Evolutionary conservation across 2,329 filamentous ascomycete species (phyloP), one percentile per base, ranked within the genome.

Genomic region (Cephalotrichum gorgonifer): DNA sequence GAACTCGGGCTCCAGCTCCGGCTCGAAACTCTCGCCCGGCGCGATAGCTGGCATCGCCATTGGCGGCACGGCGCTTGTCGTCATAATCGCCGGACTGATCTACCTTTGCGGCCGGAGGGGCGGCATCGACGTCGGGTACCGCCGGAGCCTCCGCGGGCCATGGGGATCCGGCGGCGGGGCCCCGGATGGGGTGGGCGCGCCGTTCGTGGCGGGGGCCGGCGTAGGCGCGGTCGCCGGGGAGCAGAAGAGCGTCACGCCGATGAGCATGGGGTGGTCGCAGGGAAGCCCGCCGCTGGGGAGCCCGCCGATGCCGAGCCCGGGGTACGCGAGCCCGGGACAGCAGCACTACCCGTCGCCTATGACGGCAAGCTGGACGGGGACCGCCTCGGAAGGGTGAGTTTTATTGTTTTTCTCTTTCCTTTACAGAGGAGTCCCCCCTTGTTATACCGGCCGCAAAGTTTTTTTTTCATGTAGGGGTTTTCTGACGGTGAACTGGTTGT

Each of bases 11-110:
- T 7, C 44, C 53, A 4, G 52, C 54, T 17, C 50, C 27, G 23
- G 39, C 14, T 30, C 44, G 39, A 42, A 50, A 31, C 53, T 66
- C 22, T 59, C 57, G 6, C 50, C 60, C 0, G 78, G 78, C 4
- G 74, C 73, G 2, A 82, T 83, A 26, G 78, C 76, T 1, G 81
- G 79, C 4, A 80, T 84, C 27, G 70, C 68, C 1, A 66, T 84
- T 31, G 78, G 78, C 23, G 62, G 60, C 1, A 64, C 72, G 1
- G 73, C 69, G 2, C 63, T 73, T 2, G 47, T 76, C 4, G 52
- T 69, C 17, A 53, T 72, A 1, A 71, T 67, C 9, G 64, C 71
- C 8, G 65, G 60, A 0, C 56, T 80, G 6, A 55, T 79, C 46
- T 75, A 74, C 47, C 55, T 75, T 42, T 74, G 68, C 47, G 71